A percentile compares a stretch with the other conserved stretches of the same genome.
These are phyloP conservation scores for Warburgia ugandensis DNA, from an alignment of 164 flowering plant species.

Conservation along the genomic window DNA sequence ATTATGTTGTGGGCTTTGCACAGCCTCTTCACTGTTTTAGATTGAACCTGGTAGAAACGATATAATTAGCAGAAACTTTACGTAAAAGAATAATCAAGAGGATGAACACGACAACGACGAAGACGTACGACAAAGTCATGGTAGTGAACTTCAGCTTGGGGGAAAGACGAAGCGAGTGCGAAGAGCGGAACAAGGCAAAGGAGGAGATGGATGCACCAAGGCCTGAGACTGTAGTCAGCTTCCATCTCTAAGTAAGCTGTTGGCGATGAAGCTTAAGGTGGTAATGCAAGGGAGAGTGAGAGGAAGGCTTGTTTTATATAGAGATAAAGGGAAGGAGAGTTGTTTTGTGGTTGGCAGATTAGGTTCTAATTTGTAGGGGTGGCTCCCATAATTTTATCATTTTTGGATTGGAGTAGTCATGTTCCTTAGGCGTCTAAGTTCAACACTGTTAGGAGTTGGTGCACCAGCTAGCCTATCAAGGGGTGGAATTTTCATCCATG, in stretches of 20 bases:
- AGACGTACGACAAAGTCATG: conserved; percentile 55
- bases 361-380: conserved; percentile 32
- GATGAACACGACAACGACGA: conserved; percentile 1
- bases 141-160: conserved; percentile 28
- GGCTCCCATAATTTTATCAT: background rate
- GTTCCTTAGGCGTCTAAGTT: conserved; percentile 14
- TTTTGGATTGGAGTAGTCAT: background rate
- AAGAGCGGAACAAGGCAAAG: conserved; percentile 8
- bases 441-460: conserved; percentile 38
- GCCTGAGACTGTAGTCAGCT: conserved; percentile 4
- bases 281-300: conserved; percentile 7
- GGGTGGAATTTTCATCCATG: conserved; percentile 15
- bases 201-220: conserved; percentile 8
- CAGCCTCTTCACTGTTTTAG: conserved; percentile 91
- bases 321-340: conserved; percentile 5
- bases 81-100: background rate
- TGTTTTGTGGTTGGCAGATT: conserved; percentile 40
- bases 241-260: conserved; percentile 2
- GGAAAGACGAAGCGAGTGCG: conserved; percentile 3
- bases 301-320: conserved; percentile 15
- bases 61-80: too few species aligned
- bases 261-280: background rate
- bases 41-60: conserved; percentile 51
- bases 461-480: conserved; percentile 47
- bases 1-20: conserved; percentile 67